Base-by-base conservation (phyloP, 345 rosid species). In the Gynandropsis gynandra region DNA sequence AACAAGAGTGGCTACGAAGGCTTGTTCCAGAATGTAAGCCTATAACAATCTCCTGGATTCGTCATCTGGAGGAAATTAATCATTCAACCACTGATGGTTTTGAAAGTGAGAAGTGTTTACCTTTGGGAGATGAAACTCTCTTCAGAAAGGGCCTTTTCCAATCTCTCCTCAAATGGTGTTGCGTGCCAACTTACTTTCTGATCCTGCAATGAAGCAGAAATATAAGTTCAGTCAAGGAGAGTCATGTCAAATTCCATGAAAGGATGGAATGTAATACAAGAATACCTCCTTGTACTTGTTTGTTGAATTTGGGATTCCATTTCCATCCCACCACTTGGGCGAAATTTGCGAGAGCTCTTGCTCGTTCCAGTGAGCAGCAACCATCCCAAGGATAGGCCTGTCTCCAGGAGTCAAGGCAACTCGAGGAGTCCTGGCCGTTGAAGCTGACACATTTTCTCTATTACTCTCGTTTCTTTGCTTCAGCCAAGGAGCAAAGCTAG, bases 281-380 rank as follows among this genome's bases (percentile, higher is more conserved):
- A 19, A 13, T 69, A 93, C 97, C 93, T 93, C 99, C 74, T 83
- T 88, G 73, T 93, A 93, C 63, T 88, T 93, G 52, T 76, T 93
- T 44, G 95, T 93, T 39, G 99, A 78, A 64, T 93, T 88, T 35
- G 99, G 99, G 66, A 88, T 93, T 50, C 99, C 99, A 66, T 93
- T 93, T 34, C 97, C 97, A 73, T 81, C 94, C 97, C 99, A 87
- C 85, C 89, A 78, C 72, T 77, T 93, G 29, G 80, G 92, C 13
- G 78, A 61, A 44, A 71, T 42, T 27, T 74, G 70, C 48, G 77
- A 42, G 56, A 67, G 54, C 20, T 75, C 90, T 24, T 78, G 63
- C 56, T 74, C 90, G 44, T 72, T 78, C 95, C 99, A 85, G 44
- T 88, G 97, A 54, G 97, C 71, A 45, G 95, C 87, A 48, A 85